phyloP scores from a whole-genome alignment of 176 grass and related monocot genomes.

The Cenchrus americanus region DNA sequence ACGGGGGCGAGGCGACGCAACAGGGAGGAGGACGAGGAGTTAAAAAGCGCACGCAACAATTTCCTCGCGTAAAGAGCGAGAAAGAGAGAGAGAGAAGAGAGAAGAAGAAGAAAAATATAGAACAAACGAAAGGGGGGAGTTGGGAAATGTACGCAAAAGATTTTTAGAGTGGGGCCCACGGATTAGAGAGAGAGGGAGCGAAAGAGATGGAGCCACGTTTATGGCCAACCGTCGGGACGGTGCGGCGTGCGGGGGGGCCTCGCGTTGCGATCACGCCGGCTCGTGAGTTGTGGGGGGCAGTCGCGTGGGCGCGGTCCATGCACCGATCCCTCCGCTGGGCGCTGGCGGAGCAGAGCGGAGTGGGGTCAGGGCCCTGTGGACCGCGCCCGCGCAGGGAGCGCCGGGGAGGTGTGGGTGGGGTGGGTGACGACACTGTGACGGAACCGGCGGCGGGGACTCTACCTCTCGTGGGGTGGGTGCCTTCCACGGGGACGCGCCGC shows the following conservation, averaged over 20 bases:
- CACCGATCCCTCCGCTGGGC: background rate
- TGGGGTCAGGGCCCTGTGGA: background rate
- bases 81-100: too few species aligned
- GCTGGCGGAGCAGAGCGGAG: too few species aligned
- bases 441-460: background rate
- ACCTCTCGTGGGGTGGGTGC: background rate
- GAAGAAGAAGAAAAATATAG: background rate
- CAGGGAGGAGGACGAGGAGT: slow-evolving; percentile 17
- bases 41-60: slow-evolving; percentile 34
- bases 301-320: background rate
- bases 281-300: background rate
- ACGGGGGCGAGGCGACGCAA: background rate
- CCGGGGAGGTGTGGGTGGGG: background rate
- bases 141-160: slow-evolving; percentile 29
- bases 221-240: background rate
- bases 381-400: background rate
- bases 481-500: slow-evolving; percentile 14
- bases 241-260: background rate
- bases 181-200: background rate
- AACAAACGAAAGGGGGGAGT: background rate
- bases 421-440: slow-evolving; percentile 28
- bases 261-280: slow-evolving; percentile 40
- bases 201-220: background rate
- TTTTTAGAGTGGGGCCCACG: background rate
- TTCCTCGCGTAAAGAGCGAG: background rate